Evolutionary conservation across 1,284 basidiomycete genomes (phyloP), one percentile per base, ranked within the genome.

Genomic region (Caloboletus firmus): DNA sequence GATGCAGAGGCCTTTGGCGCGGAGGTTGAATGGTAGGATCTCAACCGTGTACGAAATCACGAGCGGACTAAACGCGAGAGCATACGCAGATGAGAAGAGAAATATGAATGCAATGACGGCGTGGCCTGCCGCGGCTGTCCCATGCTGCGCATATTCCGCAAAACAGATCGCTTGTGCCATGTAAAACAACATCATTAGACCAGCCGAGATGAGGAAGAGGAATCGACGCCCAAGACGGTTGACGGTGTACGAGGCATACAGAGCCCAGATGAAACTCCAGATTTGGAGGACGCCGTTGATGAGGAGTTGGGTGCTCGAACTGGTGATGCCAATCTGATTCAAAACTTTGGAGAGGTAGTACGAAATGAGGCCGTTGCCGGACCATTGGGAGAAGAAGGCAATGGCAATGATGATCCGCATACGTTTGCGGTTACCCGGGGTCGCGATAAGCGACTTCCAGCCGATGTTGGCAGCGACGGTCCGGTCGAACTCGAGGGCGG

Each of bases 71-170:
- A 87, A 89, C 5, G 87, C 85, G 45, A 89, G 74, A 69, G 87
- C 85, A 62, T 88, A 89, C 40, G 77, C 71, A 4, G 81, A 82
- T 62, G 85, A 88, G 74, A 81, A 89, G 44, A 91, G 66, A 76
- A 89, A 91, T 65, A 91, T 87, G 74, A 89, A 87, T 5, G 81
- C 87, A 55, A 91, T 85, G 67, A 89, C 82, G 8, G 84, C 79
- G 58, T 89, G 80, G 1, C 79, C 87, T 8, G 84, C 81, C 1
- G 69, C 66, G 1, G 70, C 53, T 31, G 67, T 72, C 3, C 72
- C 71, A n/a, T 72, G 69, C 35, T 82, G 67, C 4, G 77, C 75
- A 66, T 81, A 92, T 37, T 79, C 66, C 1, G 86, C 85, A 26
- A 85, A 84, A 71, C 84, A 85, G 54, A 85, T 79, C 1, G 90